phyloP scores from a whole-genome alignment of 2,329 filamentous ascomycete genomes.

The Aphanoascus verrucosus region DNA sequence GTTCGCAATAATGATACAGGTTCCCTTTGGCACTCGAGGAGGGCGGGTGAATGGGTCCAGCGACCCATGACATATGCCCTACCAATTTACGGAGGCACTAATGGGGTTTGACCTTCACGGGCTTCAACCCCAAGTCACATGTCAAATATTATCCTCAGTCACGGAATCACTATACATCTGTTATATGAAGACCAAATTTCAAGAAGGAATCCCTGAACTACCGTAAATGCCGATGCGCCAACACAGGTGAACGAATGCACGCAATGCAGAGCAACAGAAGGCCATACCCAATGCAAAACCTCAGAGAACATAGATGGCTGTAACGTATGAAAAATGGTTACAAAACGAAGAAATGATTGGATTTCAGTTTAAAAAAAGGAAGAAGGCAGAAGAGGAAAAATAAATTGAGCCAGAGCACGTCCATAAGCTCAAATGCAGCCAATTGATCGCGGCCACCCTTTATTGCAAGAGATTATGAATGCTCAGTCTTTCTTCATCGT shows the following conservation, averaged over 20 bases:
- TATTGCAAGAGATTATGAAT: conserved; percentile 15
- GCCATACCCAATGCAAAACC: not conserved
- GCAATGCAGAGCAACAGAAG: conserved; percentile 4
- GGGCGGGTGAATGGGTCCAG: too few relatives aligned
- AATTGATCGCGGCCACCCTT: not conserved
- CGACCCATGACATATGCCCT: too few relatives aligned
- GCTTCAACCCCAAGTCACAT: too few relatives aligned
- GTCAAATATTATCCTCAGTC: too few relatives aligned
- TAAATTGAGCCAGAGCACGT: not conserved
- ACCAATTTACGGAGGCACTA: too few relatives aligned
- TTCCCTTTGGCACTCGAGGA: too few relatives aligned
- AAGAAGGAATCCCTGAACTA: not conserved
- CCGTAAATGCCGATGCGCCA: conserved; percentile 5
- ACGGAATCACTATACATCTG: too few relatives aligned
- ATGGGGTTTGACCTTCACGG: too few relatives aligned
- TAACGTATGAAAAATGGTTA: not conserved
- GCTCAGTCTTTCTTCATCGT: conserved; percentile 17
- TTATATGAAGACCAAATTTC: too few relatives aligned
- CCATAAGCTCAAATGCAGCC: not conserved
- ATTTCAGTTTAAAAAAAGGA: too few relatives aligned
- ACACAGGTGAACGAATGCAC: conserved; percentile 1
- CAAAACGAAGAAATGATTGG: not conserved
- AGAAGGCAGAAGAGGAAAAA: not conserved
- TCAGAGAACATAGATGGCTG: not conserved
- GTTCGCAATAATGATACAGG: too few relatives aligned